These are phyloP conservation scores for Fusarium sp. DNA, from an alignment of 2,329 filamentous ascomycete genomes.

Conservation along the genomic window DNA sequence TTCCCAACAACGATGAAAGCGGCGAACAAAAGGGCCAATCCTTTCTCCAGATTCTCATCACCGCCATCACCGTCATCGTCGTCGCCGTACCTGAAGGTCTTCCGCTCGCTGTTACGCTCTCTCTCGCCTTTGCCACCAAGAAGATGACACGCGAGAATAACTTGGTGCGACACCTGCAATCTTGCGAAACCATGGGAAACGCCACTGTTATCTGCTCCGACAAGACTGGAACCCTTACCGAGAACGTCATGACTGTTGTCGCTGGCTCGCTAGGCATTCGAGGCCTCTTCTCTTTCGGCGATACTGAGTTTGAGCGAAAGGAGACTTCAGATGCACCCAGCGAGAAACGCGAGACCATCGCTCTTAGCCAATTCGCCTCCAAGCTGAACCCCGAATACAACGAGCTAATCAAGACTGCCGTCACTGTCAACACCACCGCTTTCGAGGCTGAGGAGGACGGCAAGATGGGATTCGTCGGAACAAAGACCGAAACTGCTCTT, in stretches of 20 bases:
- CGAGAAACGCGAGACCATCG: conserved; percentile 17
- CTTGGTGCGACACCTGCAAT: conserved; percentile 73
- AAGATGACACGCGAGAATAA: conserved; percentile 79
- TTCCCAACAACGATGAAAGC: conserved; percentile 63
- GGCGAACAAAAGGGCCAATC: conserved; percentile 67
- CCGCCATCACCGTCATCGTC: conserved; percentile 74
- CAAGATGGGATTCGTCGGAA: conserved; percentile 62
- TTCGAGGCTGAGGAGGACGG: conserved; percentile 64
- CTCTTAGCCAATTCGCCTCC: conserved; percentile 18
- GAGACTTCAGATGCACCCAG: conserved; percentile 24
- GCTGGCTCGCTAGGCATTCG: conserved; percentile 64
- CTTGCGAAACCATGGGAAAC: conserved; percentile 80
- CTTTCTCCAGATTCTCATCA: conserved; percentile 74
- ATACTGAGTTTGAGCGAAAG: conserved; percentile 50
- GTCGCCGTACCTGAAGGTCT: conserved; percentile 76
- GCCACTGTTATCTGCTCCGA: conserved; percentile 82
- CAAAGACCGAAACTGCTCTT: conserved; percentile 69
- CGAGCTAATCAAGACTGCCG: conserved; percentile 44
- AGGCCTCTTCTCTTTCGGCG: conserved; percentile 59
- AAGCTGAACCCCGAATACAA: conserved; percentile 38
- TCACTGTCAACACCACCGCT: conserved; percentile 69
- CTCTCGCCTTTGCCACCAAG: conserved; percentile 76
- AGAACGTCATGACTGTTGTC: conserved; percentile 81
- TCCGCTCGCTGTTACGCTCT: conserved; percentile 75
- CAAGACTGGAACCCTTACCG: conserved; percentile 57